These are phyloP conservation scores for Cylindrodendrum hubeiense DNA, from an alignment of 2,329 filamentous ascomycete species.

Conservation along the genomic window DNA sequence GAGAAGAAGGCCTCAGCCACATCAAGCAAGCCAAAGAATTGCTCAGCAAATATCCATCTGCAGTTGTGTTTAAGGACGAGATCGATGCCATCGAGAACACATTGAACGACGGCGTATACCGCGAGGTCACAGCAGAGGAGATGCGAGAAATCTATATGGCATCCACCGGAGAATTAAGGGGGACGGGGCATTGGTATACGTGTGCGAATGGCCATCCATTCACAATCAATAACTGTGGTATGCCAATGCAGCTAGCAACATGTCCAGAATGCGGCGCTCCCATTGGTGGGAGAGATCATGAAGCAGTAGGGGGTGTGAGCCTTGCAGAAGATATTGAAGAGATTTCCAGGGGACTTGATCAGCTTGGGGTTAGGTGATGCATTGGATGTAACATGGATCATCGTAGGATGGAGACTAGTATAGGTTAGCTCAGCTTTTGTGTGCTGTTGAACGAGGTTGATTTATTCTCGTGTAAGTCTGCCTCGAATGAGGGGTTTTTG, in stretches of 20 bases:
- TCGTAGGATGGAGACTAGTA: not conserved
- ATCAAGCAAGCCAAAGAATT: not conserved
- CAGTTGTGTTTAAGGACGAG: not conserved
- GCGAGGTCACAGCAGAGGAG: slow-evolving; percentile 62
- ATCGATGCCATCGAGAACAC: slow-evolving; percentile 60
- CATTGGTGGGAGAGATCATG: slow-evolving; percentile 19
- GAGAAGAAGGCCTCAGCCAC: not conserved
- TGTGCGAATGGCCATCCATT: slow-evolving; percentile 71
- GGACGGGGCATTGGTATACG: slow-evolving; percentile 73
- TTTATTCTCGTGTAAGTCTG: too few relatives aligned
- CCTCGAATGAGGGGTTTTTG: too few relatives aligned
- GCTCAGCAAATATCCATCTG: not conserved
- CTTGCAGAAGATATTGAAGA: not conserved
- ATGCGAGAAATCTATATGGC: slow-evolving; percentile 62
- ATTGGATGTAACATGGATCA: not conserved
- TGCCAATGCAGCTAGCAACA: slow-evolving; percentile 70
- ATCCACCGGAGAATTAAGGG: slow-evolving; percentile 63
- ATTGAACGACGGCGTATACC: slow-evolving; percentile 62
- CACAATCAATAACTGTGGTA: slow-evolving; percentile 74
- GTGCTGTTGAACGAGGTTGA: not conserved
- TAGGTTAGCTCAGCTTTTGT: not conserved
- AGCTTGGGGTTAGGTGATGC: not conserved
- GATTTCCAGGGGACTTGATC: not conserved
- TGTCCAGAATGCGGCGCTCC: slow-evolving; percentile 73
- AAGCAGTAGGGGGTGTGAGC: not conserved